Conservation (phyloP, 208 protist species). For the Leishmania mexicana region DNA sequence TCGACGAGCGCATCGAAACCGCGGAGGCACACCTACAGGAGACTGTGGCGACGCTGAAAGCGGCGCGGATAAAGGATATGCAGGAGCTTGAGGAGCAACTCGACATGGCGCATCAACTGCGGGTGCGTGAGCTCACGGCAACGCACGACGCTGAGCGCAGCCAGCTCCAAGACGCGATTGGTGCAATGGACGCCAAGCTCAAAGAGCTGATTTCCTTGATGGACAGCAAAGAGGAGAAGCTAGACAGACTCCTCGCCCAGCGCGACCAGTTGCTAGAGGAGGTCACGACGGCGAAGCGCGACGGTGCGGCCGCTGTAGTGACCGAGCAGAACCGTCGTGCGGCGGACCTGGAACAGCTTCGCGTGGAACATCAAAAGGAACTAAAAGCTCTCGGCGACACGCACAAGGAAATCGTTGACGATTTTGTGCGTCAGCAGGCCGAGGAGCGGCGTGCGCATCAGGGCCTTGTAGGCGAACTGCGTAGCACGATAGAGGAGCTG, state of each 20-base stretch:
- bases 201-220: conserved; percentile 15
- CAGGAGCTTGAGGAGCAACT: conserved; percentile 20
- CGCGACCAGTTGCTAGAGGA: conserved; percentile 28
- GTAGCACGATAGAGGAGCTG: conserved; percentile 52
- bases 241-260: conserved; percentile 28
- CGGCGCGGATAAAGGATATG: conserved; percentile 16
- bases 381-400: conserved; percentile 35
- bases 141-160: conserved; percentile 22
- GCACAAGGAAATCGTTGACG: conserved; percentile 59
- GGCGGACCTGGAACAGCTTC: conserved; percentile 32
- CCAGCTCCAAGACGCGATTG: conserved; percentile 12
- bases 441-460: conserved; percentile 45
- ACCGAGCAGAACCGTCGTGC: conserved; percentile 28
- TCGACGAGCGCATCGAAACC: conserved; percentile 11
- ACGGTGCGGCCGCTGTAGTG: conserved; percentile 18
- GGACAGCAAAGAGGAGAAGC: conserved; percentile 16
- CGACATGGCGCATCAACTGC: conserved; percentile 28
- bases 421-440: conserved; percentile 44
- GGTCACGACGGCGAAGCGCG: conserved; percentile 30
- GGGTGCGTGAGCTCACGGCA: conserved; percentile 17
- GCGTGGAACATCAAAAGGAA: conserved; percentile 31
- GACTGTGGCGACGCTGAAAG: conserved; percentile 25
- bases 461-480: conserved; percentile 44
- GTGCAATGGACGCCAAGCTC: conserved; percentile 12
- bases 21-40: conserved; percentile 16